Evolutionary conservation across 805 yeast genomes (phyloP), one percentile per base, ranked within the genome.

Genomic region (Metschnikowia santaceciliae): DNA sequence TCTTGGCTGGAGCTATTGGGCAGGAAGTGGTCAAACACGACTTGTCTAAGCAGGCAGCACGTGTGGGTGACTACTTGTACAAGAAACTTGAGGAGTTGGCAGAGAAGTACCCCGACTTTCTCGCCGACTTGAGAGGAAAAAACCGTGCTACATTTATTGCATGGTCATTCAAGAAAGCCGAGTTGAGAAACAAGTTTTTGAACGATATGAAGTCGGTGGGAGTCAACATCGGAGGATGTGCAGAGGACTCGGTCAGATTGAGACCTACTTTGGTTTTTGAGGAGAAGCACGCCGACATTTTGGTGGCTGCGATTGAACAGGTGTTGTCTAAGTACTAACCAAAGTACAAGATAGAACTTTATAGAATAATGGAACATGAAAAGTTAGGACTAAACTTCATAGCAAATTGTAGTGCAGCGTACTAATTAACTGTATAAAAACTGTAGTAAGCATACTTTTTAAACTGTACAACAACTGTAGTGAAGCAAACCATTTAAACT

Each of bases 171-270:
- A 78, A 78, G 46, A 61, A 78, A 47, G 68, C 78, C 39, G 75
- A 72, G 50, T 69, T 73, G 23, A 81, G 96, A 72, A 83, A 84
- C 68, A 68, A 74, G 59, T 83, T 88, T 69, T 70, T 86, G 61
- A 59, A 57, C 54, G 81, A 78, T 55, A 75, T 85, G 79, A 84
- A 81, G 71, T 63, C 69, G 43, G 75, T 65, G 46, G 96, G 96
- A 68, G 77, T 86, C 55, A 88, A 88, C 69, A 79, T 86, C 64
- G 96, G 96, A 60, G 95, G 91, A 46, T 88, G 96, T 72, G 91
- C 92, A 48, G 87, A 80, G 49, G 78, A 75, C 55, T 80, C 91
- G 52, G 86, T 88, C 47, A 83, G 96, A 74, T 76, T 88, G 67
- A 82, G 96, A 74, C 96, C 96, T 54, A 78, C 88, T 42, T 73